These are phyloP conservation scores for Exserohilum turcica DNA, from an alignment of 2,329 filamentous ascomycete species.

Conservation along the genomic window DNA sequence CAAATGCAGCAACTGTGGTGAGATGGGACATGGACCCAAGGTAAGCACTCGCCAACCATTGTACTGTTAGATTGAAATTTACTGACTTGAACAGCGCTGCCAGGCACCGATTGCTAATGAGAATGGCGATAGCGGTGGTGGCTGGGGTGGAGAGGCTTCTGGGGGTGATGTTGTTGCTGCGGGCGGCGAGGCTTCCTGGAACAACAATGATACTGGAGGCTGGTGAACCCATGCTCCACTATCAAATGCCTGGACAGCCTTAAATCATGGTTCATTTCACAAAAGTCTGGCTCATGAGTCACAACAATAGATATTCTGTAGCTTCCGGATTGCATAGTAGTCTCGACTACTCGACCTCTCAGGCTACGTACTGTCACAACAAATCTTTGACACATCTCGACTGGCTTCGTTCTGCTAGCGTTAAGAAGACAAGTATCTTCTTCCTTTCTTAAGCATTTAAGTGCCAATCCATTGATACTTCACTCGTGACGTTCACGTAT, in stretches of 20 bases:
- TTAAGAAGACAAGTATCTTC: no score
- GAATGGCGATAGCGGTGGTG: conserved; percentile 17
- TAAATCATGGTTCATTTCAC: not conserved
- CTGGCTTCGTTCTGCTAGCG: not conserved
- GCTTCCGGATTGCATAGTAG: not conserved
- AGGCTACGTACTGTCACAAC: conserved; percentile 1
- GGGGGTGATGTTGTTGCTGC: conserved; percentile 12
- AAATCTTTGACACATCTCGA: not conserved
- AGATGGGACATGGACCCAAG: conserved; percentile 45
- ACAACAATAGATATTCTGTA: not conserved
- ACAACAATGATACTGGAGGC: not conserved
- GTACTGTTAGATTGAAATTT: not conserved
- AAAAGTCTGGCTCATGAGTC: not conserved
- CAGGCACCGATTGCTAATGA: conserved; percentile 33
- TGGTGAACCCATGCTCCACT: not conserved
- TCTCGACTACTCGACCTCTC: not conserved
- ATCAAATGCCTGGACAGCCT: not conserved
- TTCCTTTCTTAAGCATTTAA: no score
- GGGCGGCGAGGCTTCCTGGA: conserved; percentile 29
- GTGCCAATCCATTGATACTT: no score
- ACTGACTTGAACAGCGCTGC: conserved; percentile 39
- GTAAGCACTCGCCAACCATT: conserved; percentile 14
- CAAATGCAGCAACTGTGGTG: conserved; percentile 56
- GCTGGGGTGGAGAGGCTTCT: conserved; percentile 18
- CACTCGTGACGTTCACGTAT: no score